phyloP scores from a whole-genome alignment of 306 rosid species.

The Sicyos baderoa region DNA sequence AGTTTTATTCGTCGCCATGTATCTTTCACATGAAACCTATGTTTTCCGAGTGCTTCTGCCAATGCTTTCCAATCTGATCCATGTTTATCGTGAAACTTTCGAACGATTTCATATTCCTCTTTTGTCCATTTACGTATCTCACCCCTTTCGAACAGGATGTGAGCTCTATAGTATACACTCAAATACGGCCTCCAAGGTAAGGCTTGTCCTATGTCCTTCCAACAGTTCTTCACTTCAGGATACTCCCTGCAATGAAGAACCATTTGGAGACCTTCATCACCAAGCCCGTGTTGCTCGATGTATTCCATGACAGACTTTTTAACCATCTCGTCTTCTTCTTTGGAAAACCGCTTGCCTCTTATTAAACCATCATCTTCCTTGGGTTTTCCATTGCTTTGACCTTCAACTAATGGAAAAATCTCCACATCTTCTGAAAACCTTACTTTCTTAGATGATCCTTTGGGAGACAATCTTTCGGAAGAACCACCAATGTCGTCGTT shows the following conservation, averaged over 20 bases:
- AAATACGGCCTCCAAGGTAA: constrained; percentile 37
- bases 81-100: constrained; percentile 29
- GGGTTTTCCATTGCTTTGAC: constrained; percentile 5
- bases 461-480: constrained; percentile 13
- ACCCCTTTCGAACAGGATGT: constrained; percentile 44
- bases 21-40: constrained; percentile 62
- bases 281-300: constrained; percentile 41
- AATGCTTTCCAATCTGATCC: constrained; percentile 55
- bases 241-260: constrained; percentile 28
- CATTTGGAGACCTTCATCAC: constrained; percentile 53
- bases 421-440: constrained; percentile 37
- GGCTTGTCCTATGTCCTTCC: constrained; percentile 50
- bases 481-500: constrained; percentile 1
- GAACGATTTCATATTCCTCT: constrained; percentile 45
- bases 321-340: constrained; percentile 59
- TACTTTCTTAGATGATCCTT: constrained; percentile 31
- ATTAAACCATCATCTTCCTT: constrained; percentile 17
- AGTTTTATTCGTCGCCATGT: constrained; percentile 54
- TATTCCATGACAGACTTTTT: constrained; percentile 42
- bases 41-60: constrained; percentile 50
- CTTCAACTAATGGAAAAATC: constrained; percentile 26
- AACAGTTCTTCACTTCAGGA: constrained; percentile 40
- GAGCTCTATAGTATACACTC: constrained; percentile 50
- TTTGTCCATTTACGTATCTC: constrained; percentile 42
- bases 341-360: constrained; percentile 51